Conservation (phyloP, 306 rosid genomes). For the Begonia masoniana region DNA sequence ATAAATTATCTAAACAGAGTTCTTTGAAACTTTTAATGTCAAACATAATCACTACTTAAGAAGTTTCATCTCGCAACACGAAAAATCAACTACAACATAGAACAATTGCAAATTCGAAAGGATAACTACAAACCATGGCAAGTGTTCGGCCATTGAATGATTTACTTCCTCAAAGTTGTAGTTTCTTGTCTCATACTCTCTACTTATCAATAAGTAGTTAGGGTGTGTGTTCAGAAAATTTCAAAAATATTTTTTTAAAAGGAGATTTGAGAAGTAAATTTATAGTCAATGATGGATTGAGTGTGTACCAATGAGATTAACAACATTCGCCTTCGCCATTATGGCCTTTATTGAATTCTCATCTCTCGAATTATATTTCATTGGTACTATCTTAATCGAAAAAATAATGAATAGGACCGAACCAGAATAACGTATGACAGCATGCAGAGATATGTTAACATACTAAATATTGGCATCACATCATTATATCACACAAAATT, state of each 20-base stretch:
- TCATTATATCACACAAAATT: conserved; percentile 7
- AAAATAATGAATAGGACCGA: conserved; percentile 8
- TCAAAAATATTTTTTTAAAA: not conserved
- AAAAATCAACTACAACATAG: not conserved
- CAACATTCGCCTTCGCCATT: conserved; percentile 94
- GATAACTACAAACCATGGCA: conserved; percentile 33
- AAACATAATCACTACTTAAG: no score
- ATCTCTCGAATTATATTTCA: conserved; percentile 92
- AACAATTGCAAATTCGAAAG: not conserved
- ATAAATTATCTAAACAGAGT: no score
- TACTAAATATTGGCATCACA: not conserved
- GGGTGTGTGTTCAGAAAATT: not conserved
- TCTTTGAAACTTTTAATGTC: no score
- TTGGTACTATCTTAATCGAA: conserved; percentile 69
- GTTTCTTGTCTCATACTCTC: conserved; percentile 93
- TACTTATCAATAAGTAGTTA: conserved; percentile 48
- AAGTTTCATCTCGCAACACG: no score
- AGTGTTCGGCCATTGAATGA: conserved; percentile 86
- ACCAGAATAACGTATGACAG: conserved; percentile 4
- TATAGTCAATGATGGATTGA: not conserved
- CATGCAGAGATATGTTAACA: conserved; percentile 1
- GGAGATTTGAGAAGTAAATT: not conserved
- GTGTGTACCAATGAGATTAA: conserved; percentile 92
- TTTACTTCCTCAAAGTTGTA: conserved; percentile 90
- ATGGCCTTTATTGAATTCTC: conserved; percentile 92